phyloP scores from a whole-genome alignment of 345 rosid genomes.

The Eucalyptus regnans region DNA sequence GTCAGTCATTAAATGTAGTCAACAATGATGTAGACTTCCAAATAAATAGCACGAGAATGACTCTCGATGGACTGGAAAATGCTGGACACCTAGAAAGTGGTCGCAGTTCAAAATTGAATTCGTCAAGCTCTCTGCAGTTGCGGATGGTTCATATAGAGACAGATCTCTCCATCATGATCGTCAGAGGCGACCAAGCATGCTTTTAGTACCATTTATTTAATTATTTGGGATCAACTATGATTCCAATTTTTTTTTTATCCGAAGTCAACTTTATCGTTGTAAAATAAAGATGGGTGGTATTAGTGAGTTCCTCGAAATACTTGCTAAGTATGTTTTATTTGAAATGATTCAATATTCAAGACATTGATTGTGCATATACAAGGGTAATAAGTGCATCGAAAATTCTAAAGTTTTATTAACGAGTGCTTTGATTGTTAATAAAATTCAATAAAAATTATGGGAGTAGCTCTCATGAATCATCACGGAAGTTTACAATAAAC shows the following conservation, averaged over 20 bases:
- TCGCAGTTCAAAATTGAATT: background rate
- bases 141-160: background rate
- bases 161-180: background rate
- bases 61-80: background rate
- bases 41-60: background rate
- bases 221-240: background rate
- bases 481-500: background rate
- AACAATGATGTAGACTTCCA: background rate
- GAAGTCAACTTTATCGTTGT: accelerated
- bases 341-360: background rate
- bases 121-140: background rate
- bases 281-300: background rate
- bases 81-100: background rate
- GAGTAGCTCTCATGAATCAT: background rate
- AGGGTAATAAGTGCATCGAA: background rate
- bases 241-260: background rate
- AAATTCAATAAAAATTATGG: background rate
- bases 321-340: background rate
- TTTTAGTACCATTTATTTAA: too few species aligned
- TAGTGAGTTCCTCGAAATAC: too few species aligned
- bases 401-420: background rate
- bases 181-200: background rate
- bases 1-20: background rate
- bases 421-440: background rate
- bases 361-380: background rate